phyloP scores from a whole-genome alignment of 2,329 filamentous ascomycete genomes.

The Fusarium sp. region DNA sequence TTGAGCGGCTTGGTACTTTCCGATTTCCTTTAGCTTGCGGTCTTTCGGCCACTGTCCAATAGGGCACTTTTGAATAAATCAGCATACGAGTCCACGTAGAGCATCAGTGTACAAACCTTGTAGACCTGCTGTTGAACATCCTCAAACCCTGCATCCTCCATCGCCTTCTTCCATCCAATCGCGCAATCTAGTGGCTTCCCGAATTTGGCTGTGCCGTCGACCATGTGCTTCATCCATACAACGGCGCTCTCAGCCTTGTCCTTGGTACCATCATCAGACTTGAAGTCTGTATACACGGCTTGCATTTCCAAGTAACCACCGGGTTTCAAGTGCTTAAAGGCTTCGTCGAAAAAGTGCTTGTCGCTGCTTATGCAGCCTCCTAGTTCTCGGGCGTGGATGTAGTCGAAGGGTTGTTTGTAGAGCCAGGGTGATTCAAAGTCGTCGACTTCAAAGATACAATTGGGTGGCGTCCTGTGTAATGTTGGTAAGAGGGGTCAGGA shows the following conservation, averaged over 20 bases:
- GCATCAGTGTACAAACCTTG: neutral
- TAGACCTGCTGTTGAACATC: conserved; percentile 17
- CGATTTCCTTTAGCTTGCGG: conserved; percentile 26
- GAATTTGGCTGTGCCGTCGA: neutral
- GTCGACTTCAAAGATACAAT: conserved; percentile 25
- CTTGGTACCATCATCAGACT: conserved; percentile 6
- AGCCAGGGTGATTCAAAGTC: conserved; percentile 27
- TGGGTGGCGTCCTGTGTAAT: conserved; percentile 9
- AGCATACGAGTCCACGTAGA: fast-evolving
- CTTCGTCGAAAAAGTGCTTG: neutral
- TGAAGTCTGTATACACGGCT: conserved; percentile 8
- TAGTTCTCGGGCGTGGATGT: conserved; percentile 17
- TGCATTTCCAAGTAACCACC: conserved; percentile 26
- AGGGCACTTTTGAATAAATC: neutral
- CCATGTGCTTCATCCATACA: conserved; percentile 16
- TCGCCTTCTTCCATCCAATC: conserved; percentile 10
- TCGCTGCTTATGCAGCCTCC: conserved; percentile 16
- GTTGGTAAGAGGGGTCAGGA: neutral
- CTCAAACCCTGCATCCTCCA: conserved; percentile 19
- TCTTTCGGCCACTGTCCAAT: conserved; percentile 30
- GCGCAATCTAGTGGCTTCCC: conserved; percentile 16
- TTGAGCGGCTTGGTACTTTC: conserved; percentile 26
- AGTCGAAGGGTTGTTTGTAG: conserved; percentile 15
- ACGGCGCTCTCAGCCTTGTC: neutral
- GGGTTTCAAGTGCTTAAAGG: neutral